Conservation (phyloP, 345 rosid species). For the Jatropha curcas region DNA sequence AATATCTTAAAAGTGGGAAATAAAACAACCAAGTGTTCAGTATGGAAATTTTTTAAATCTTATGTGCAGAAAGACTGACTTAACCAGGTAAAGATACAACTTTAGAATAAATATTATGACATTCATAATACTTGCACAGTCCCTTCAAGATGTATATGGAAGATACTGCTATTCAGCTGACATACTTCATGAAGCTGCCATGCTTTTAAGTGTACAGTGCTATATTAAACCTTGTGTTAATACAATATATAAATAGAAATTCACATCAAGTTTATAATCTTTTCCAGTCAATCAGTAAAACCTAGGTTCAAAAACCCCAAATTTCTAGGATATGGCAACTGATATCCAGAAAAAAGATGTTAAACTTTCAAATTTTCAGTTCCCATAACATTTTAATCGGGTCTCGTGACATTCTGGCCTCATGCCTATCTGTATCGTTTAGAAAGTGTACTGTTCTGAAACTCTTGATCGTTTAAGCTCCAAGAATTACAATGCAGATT, state of each 20-base stretch:
- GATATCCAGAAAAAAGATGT: not conserved
- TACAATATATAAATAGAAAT: not conserved
- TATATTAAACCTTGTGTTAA: no score
- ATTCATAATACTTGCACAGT: not conserved
- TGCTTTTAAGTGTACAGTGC: no score
- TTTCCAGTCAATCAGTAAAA: constrained; percentile 2
- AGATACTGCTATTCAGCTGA: no score
- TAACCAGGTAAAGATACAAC: not conserved
- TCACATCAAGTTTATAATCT: not conserved
- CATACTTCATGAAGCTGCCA: no score
- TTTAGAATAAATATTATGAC: not conserved
- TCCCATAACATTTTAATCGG: not conserved
- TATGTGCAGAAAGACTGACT: not conserved
- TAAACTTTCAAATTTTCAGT: not conserved
- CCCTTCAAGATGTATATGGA: not conserved
- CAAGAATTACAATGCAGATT: not conserved
- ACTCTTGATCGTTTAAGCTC: not conserved
- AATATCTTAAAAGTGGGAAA: not conserved
- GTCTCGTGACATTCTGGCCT: no score
- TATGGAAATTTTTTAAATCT: not conserved
- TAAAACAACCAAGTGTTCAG: not conserved
- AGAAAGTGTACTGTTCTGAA: not conserved
- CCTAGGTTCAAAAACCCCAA: not conserved
- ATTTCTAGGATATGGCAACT: not conserved
- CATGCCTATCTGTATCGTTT: no score